Evolutionary conservation across 2,329 filamentous ascomycete species (phyloP), one percentile per base, ranked within the genome.

Genomic region (Phialocephala sp.): DNA sequence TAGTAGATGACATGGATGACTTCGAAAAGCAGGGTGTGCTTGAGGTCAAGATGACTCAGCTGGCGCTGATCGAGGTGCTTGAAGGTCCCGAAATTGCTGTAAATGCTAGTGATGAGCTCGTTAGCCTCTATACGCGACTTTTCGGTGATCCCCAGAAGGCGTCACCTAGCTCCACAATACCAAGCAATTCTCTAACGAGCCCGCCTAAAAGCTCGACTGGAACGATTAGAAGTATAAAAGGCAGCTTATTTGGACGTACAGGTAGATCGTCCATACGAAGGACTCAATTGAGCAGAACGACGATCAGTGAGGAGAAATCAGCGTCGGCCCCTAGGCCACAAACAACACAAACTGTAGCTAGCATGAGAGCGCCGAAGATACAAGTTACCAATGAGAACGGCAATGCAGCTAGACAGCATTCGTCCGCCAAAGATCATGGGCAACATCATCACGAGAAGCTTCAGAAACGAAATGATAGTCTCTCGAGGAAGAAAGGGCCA

Each of bases 41-140:
- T n/a, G 92, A 98, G 77, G 89, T 97, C 67, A 97, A 97, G 77
- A 97, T 98, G 87, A 97, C 94, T 12, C 94, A 98, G 74, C 82
- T 99, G 66, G 86, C 91, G 4, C 84, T 99, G 22, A 79, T 95
- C 3, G 94, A 98, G 78, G 81, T 95, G 18, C 81, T 92, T 3
- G 93, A 97, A 75, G 93, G 93, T 0, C 88, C 93, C 0, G 89
- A 92, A 65, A 87, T 90, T 64, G 94, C 95, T 20, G 92, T 98
- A 59, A 97, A 97, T 75, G 89, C 91, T 66, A 94, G 91, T 75
- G 88, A 92, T 69, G 93, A 97, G 77, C 83, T 99, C 45, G 81
- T 99, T 22, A 88, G 88, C 18, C 82, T 98, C 0, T 99, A 95
- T 75, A 86, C 89, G 2, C 85, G 91, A 68, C 82, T 99, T 0